Base-by-base conservation (phyloP, 2,329 filamentous ascomycete species). In the Colletotrichum sp. region DNA sequence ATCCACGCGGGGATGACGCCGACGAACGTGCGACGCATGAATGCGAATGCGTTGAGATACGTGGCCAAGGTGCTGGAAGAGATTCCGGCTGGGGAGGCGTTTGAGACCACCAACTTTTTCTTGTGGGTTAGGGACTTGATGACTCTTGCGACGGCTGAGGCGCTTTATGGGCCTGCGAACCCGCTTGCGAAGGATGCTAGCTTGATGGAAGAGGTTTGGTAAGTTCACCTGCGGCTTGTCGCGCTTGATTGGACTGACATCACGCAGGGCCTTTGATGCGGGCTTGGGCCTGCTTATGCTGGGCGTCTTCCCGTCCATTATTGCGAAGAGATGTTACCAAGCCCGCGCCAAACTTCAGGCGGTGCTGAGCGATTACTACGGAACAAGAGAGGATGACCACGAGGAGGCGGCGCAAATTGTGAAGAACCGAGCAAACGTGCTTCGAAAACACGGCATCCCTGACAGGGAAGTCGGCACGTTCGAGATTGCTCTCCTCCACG, bases 151-250 rank as follows among this genome's bases (percentile, higher is more conserved):
- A 86, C 85, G 0, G 82, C 82, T 10, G 77, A 82, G 30, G 83
- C 85, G 5, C 80, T 90, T 26, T 88, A 85, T 62, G 88, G 88
- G 3, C 82, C 85, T 1, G 74, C 84, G 3, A 88, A 89, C 72
- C 87, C 87, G 0, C 82, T 88, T 36, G 81, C 78, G n/a, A 76
- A 69, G 9, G 36, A 85, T 12, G 78, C 81, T 1, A 76, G 76
- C 10, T 73, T 88, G 9, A 68, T 84, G 3, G 79, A 86, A 6
- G 81, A 81, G 8, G 82, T 86, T 32, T 84, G 82, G 83, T 82
- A 77, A 57, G 73, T 75, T 2, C 8, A 15, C 7, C 18, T 39
- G 9, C 28, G 10, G 34, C 18, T 2, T 13, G 4, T 26, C 18
- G 22, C 30, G 66, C 4, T 24, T 16, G 22, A 12, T 7, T 10